Percentiles rank a stretch among this genome's conserved stretches.
These are phyloP conservation scores for Capsicum pubescens DNA, from an alignment of 257 asterid species.

Conservation along the genomic window DNA sequence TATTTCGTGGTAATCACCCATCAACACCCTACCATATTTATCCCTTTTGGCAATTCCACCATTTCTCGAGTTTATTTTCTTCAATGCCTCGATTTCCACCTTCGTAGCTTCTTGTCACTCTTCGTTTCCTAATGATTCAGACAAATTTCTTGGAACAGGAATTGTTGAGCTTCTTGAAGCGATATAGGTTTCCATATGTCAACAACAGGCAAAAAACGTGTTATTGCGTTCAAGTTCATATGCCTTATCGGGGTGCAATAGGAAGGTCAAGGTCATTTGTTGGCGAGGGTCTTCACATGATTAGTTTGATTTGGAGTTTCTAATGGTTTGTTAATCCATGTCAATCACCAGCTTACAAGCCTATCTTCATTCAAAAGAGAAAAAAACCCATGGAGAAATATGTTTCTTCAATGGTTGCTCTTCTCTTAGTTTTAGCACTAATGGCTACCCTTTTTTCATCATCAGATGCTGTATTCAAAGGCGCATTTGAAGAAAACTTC, in stretches of 20 bases:
- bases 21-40: neutral
- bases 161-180: neutral
- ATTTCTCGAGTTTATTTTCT: conserved; percentile 13
- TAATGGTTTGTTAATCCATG: no score
- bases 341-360: conserved; percentile 27
- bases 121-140: neutral
- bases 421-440: conserved; percentile 42
- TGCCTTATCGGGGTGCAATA: neutral
- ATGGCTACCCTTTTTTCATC: conserved; percentile 34
- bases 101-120: neutral
- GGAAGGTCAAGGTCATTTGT: neutral
- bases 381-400: conserved; percentile 50
- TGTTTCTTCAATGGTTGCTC: conserved; percentile 38
- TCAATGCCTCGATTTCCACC: neutral
- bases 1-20: neutral
- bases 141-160: neutral
- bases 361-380: neutral
- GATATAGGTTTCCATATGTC: neutral
- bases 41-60: neutral
- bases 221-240: neutral
- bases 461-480: conserved; percentile 40
- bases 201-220: neutral
- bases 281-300: no score
- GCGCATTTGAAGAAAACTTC: conserved; percentile 66
- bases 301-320: no score